Evolutionary conservation across 768 basidiomycete genomes (phyloP), one percentile per base, ranked within the genome.

Genomic region (Termitomyces sp.): DNA sequence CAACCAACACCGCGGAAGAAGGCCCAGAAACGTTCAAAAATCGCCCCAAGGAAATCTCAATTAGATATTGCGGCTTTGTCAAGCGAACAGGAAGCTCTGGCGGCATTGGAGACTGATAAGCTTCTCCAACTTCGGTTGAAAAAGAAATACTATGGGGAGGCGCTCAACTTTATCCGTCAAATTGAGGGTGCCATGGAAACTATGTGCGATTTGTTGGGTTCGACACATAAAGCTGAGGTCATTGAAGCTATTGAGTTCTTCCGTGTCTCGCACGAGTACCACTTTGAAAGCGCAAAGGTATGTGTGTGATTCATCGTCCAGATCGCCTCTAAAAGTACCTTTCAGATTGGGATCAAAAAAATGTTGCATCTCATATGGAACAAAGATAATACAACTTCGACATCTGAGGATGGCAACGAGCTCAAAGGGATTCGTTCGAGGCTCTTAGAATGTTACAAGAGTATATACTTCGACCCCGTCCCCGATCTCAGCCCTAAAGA

Each of bases 301-400:
- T 24, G 18, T 46, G 18, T 33, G 27, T 59, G 18, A 7, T 54
- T 6, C 3, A 13, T 36, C n/a, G 20, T 42, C 13, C 37, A 31
- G 34, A n/a, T 5, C 6, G 7, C 61, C 8, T 56, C 12, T 65
- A 6, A 69, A 33, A 11, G 13, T 11, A 4, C 20, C 56, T 47
- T 47, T 34, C 63, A 96, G 93, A 73, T 75, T 15, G 97, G 97
- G 0, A 88, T 99, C 68, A 94, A 91, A 77, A 93, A 88, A 67
- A 98, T 98, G 96, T 70, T 99, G 15, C 97, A 98, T 70, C 78
- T 99, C 27, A 92, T 99, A 65, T 98, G 97, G 97, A 83, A 84
- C 30, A 98, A 98, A 69, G 96, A 99, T 67, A 93, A 93, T 67
- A 89, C 76, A 53, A 79, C 83, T 24, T 84, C 89, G n/a, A 84